Base-by-base conservation (phyloP, 2,329 filamentous ascomycete species). In the Chalaropsis ovoidea region DNA sequence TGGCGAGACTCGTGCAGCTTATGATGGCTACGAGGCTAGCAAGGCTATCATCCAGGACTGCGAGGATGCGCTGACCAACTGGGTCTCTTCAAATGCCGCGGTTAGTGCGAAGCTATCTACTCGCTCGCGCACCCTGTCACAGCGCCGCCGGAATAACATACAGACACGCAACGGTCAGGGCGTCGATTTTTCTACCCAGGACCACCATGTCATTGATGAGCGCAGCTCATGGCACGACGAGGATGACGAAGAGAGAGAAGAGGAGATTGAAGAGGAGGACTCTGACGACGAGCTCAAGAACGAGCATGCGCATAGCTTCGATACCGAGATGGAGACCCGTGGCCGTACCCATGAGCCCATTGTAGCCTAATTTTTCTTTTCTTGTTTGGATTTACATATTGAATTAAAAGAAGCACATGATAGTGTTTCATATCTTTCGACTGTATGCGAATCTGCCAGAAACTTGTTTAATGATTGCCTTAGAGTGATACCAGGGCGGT, bases 21-120 rank as follows among this genome's bases (percentile, higher is more conserved):
- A 99, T 74, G 94, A 99, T 73, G 94, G 94, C 69, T 99, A 99
- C 75, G 94, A 99, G 76, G 92, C 92, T 69, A 95, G 90, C 83
- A 97, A 96, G 79, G 93, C 89, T 69, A 97, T 99, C 77, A 97
- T 99, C 73, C 94, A 99, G 79, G 94, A 99, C 77, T 99, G 94
- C 76, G 94, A 99, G 78, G 92, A 97, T 74, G 84, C 94, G 1
- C 86, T 99, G 68, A 96, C 91, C 75, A 96, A 96, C 81, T 99
- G 94, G 94, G 91, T 97, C 47, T 83, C 86, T 67, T 87, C 90
- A 72, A 94, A 95, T 73, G 93, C 94, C 5, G 87, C 90, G 58
- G 91, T 99, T 70, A 88, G 83, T 66, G 87, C 92, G 69, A 92
- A 90, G 75, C 85, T 99, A 61, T 96, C 90, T 3, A 88, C 86